These are phyloP conservation scores for Penicillium aurantiogriseum DNA, from an alignment of 2,329 filamentous ascomycete genomes.

Conservation along the genomic window DNA sequence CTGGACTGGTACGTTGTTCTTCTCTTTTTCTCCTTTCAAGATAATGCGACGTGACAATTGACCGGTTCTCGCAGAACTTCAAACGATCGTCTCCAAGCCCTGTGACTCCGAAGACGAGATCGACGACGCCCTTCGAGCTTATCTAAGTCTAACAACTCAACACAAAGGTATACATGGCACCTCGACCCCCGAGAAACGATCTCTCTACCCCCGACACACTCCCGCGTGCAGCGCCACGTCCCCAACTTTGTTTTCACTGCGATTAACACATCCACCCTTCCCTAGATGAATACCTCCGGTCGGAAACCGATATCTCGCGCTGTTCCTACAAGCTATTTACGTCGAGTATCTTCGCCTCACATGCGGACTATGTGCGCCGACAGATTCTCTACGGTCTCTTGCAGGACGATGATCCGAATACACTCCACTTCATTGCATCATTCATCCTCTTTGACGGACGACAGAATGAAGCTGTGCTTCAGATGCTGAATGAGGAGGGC, in stretches of 20 bases:
- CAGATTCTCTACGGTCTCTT: conserved; percentile 91
- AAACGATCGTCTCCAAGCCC: conserved; percentile 60
- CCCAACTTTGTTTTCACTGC: conserved; percentile 5
- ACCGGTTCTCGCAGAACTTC: conserved; percentile 54
- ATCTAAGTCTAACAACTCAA: conserved; percentile 73
- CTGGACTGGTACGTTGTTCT: conserved; percentile 69
- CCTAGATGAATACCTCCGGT: conserved; percentile 66
- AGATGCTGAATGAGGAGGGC: conserved; percentile 81
- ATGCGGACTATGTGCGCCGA: conserved; percentile 82
- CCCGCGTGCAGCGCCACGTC: not conserved
- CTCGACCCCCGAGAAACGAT: not conserved
- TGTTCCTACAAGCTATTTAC: conserved; percentile 78
- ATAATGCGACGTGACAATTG: conserved; percentile 12
- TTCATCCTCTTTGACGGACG: conserved; percentile 86
- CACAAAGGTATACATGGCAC: conserved; percentile 57
- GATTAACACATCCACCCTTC: conserved; percentile 14
- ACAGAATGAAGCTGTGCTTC: conserved; percentile 72
- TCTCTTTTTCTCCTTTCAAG: not conserved
- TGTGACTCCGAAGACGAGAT: conserved; percentile 66
- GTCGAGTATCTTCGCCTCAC: conserved; percentile 69
- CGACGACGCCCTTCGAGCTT: conserved; percentile 81
- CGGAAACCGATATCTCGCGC: conserved; percentile 74
- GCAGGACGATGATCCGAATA: conserved; percentile 75
- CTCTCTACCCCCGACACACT: not conserved
- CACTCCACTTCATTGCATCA: conserved; percentile 78